These are phyloP conservation scores for Leucaena leucocephala DNA, from an alignment of 306 rosid genomes.

Conservation along the genomic window DNA sequence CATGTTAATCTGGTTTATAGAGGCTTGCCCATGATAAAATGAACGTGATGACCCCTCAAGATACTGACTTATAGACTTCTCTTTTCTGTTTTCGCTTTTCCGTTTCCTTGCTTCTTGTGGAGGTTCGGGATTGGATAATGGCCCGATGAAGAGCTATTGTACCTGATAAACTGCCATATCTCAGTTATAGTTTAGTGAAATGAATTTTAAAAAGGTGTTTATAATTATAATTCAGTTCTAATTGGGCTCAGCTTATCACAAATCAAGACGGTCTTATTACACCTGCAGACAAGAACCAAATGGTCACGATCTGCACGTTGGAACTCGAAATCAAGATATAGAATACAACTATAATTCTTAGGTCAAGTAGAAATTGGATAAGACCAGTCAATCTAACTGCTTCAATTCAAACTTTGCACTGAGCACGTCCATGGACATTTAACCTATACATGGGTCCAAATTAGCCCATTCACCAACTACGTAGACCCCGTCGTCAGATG, in stretches of 20 bases:
- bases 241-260: too few relatives aligned
- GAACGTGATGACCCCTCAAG: slow-evolving; percentile 1
- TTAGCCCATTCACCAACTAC: slow-evolving; percentile 28
- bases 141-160: background rate
- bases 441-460: slow-evolving; percentile 21
- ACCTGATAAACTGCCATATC: background rate
- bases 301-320: background rate
- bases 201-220: background rate
- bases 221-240: too few relatives aligned
- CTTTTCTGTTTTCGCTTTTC: background rate
- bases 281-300: background rate
- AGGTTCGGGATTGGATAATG: background rate
- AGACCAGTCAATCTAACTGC: background rate
- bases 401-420: slow-evolving; percentile 32
- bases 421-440: background rate
- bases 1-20: slow-evolving; percentile 61
- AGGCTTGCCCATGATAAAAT: slow-evolving; percentile 46
- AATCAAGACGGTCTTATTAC: background rate
- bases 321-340: background rate
- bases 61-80: background rate
- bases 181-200: background rate
- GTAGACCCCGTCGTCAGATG: slow-evolving; percentile 21
- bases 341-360: background rate
- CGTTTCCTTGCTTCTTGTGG: too few relatives aligned
- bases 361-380: background rate